Percentiles rank a stretch among this genome's conserved stretches.
These are phyloP conservation scores for Letharia columbiana DNA, from an alignment of 495 filamentous ascomycete species.

Conservation along the genomic window DNA sequence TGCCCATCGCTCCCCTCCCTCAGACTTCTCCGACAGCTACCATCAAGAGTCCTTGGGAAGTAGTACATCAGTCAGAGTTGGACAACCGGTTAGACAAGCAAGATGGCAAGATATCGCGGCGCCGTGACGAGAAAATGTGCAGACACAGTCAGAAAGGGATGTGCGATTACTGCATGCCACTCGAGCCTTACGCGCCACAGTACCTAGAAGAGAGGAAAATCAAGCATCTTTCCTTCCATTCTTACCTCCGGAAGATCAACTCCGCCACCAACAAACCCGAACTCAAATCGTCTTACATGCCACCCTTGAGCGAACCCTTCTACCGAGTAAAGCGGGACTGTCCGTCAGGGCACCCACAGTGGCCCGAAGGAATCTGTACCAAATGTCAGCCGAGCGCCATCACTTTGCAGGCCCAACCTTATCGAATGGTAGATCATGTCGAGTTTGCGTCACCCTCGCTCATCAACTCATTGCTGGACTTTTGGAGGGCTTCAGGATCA, in stretches of 20 bases:
- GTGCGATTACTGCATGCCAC: slow-evolving; percentile 98
- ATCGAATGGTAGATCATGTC: slow-evolving; percentile 98
- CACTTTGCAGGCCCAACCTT: slow-evolving; percentile 85
- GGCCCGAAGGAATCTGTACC: slow-evolving; percentile 97
- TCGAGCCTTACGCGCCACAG: slow-evolving; percentile 83
- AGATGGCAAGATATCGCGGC: slow-evolving; percentile 85
- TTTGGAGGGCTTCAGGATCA: slow-evolving; percentile 72
- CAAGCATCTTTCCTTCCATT: slow-evolving; percentile 95
- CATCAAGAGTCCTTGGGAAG: slow-evolving; percentile 89
- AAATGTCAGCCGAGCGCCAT: slow-evolving; percentile 98
- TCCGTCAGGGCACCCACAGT: slow-evolving; percentile 83
- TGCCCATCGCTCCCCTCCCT: slow-evolving; percentile 51
- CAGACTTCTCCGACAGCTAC: slow-evolving; percentile 47
- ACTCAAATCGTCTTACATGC: slow-evolving; percentile 85
- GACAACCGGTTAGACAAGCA: slow-evolving; percentile 79
- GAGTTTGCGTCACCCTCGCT: slow-evolving; percentile 79
- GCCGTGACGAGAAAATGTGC: slow-evolving; percentile 77
- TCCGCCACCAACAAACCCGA: slow-evolving; percentile 93
- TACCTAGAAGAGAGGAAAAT: slow-evolving; percentile 94
- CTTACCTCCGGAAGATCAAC: slow-evolving; percentile 89
- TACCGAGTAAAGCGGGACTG: slow-evolving; percentile 84
- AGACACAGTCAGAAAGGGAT: slow-evolving; percentile 92
- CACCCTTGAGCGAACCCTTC: slow-evolving; percentile 87
- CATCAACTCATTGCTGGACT: slow-evolving; percentile 80
- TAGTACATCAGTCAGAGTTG: slow-evolving; percentile 73